Percentiles rank a stretch among this genome's conserved stretches.
Evolutionary conservation across 345 rosid genomes (phyloP).

Genomic region (Draba incana): DNA sequence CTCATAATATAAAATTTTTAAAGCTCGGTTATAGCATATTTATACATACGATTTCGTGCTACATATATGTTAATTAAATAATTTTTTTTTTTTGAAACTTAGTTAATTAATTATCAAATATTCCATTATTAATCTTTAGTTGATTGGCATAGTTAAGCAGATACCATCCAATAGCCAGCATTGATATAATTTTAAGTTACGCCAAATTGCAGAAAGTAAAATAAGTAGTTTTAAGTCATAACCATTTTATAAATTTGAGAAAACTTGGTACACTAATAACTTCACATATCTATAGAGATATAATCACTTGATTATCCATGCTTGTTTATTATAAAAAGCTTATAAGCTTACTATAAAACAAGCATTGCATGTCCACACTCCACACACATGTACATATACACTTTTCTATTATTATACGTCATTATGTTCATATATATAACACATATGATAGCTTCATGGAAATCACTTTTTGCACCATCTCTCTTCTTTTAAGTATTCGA

Average conservation of each 20-base stretch:
- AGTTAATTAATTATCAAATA: too few species aligned
- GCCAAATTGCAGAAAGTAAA: background rate
- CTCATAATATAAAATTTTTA: too few species aligned
- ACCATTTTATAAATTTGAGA: background rate
- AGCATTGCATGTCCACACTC: constrained; percentile 10
- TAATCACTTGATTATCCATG: background rate
- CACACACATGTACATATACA: constrained; percentile 1
- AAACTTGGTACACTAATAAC: background rate
- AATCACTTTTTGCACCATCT: background rate
- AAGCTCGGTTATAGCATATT: too few species aligned
- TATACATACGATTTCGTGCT: too few species aligned
- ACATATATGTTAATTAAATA: too few species aligned
- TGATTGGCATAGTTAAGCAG: too few species aligned
- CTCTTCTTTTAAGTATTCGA: background rate
- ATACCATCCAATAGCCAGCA: too few species aligned
- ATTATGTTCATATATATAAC: constrained; percentile 8
- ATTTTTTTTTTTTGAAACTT: too few species aligned
- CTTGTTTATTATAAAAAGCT: background rate
- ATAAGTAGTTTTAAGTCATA: background rate
- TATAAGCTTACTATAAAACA: constrained; percentile 5
- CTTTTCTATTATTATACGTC: background rate
- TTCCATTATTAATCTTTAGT: too few species aligned
- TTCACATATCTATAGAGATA: background rate
- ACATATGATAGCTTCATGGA: constrained; percentile 23
- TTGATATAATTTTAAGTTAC: background rate